Evolutionary conservation across 345 rosid species (phyloP), one percentile per base, ranked within the genome.

Genomic region (Acer campestre): DNA sequence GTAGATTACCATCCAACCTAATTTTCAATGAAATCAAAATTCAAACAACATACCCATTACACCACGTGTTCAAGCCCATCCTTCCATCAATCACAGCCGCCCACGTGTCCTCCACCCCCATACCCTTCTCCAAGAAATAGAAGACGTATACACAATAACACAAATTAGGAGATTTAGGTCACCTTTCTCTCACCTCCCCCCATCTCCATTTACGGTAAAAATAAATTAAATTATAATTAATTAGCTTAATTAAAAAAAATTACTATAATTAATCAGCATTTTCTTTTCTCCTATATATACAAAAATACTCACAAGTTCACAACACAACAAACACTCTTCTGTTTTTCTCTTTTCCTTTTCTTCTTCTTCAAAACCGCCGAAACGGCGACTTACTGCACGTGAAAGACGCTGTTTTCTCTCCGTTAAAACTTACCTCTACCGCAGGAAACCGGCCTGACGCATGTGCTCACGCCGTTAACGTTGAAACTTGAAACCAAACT

Each of bases 1-100:
- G 88, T 80, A 79, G 90, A 85, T 89, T 79, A 87, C 87, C 89
- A 83, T 40, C 93, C 85, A 62, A 88, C 89, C 89, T 87, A 83
- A 85, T 77, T 78, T 22, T 31, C 16, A 27, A 7, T 25, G 20
- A 48, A 46, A 25, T 11, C 67, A 63, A 74, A 42, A 6, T 46
- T 38, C 29, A 31, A 18, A 7, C 20, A 40, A 17, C 53, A 56
- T 38, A 64, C 74, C 76, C 80, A 80, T 65, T 38, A 4, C 12
- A 58, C 84, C 89, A 84, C 86, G 84, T 85, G 82, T 79, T 68
- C 1, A 31, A 25, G 1, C 18, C 44, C 46, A 40, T 20, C 49
- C 77, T 49, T 40, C 65, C 46, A 48, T 17, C 49, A 79, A 56
- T 40, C 65, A 25, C 10, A 61, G 12, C 67, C 71, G 0, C 11